Evolutionary conservation across 148 eudicot species (phyloP), one percentile per base, ranked within the genome.

Genomic region (Camellia lanceoleosa): DNA sequence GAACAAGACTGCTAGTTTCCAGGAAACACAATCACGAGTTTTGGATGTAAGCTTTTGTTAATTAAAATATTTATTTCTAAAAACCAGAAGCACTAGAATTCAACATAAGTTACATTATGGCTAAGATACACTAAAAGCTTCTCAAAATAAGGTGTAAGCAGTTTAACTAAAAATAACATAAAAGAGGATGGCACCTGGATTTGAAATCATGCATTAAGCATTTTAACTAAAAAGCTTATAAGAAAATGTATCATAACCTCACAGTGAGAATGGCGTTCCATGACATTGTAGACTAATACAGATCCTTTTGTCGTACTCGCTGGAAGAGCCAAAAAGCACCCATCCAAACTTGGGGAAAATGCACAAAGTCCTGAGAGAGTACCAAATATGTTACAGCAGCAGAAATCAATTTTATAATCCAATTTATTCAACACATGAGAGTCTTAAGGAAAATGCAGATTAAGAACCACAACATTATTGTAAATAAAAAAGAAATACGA

Each of bases 321-420:
- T 74, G 99, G 99, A 88, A 95, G 90, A 75, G 99, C 99, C 89
- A 95, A 78, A 81, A 90, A 93, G 85, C 94, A 91, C 83, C 92
- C 92, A 81, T 92, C 97, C 85, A 86, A 68, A 75, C 80, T 84
- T 23, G 92, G 89, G 54, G 97, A 93, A 87, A 95, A 95, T 83
- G 97, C 95, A 84, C 91, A 95, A 20, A 95, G 89, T 74, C 99
- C 99, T 95, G 85, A 72, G 77, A 49, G 52, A 49, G 7, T 41
- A 11, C 23, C 42, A 47, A 19, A 59, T 15, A 60, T 10, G 20
- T 59, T 75, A 49, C 18, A 71, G 61, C 51, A 69, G 54, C 41
- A 79, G 46, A 71, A n/a, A n/a, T 47, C 52, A 54, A 54, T 72
- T 18, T 23, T 20, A 20, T 0, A 58, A 75, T n/a, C 30, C 38